Evolutionary conservation across 495 filamentous ascomycete species (phyloP), one percentile per base, ranked within the genome.

Genomic region (Neurospora tetrasperma): DNA sequence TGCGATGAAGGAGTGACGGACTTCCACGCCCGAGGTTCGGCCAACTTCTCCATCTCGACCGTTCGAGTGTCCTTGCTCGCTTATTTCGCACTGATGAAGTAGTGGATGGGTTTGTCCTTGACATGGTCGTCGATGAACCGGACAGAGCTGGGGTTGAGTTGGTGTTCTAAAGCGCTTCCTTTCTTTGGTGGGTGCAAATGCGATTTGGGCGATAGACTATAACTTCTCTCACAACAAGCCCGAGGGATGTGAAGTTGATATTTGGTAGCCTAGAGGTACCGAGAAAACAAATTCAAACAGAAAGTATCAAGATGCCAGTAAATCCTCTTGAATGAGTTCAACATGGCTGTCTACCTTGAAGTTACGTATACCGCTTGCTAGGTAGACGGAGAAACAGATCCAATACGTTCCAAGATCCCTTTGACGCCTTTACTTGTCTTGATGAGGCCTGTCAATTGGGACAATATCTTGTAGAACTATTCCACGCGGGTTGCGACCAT

Each of bases 391-490:
- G 43, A n/a, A 2, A 9, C 8, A 44, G 3, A n/a, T 5, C 18
- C 18, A 4, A 44, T 1, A 44, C 7, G 18, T 44, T 3, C 18
- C 4, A 48, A 20, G n/a, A 20, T 10, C n/a, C 4, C 2, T 20
- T 5, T 48, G n/a, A 48, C 44, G 10, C 46, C n/a, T 48, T 48
- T 10, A 23, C n/a, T 11, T 48, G 1, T 2, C 46, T 11, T 5
- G 2, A 23, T 1, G 4, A 48, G 9, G 46, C 46, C n/a, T 48
- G 10, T 0, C 9, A 23, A 23, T 48, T 23, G 4, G 3, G 46
- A 48, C 10, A 48, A 9, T 12, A 48, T 0, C 9, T 12, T 23
- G 0, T 1, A 48, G 10, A 2, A 2, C 1, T 0, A 4, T 2
- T 12, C 46, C n/a, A 48, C 6, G 4, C 0, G 9, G 46, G 4